Conservation (phyloP, 208 protist species). For the Endotrypanum monterogeii region DNA sequence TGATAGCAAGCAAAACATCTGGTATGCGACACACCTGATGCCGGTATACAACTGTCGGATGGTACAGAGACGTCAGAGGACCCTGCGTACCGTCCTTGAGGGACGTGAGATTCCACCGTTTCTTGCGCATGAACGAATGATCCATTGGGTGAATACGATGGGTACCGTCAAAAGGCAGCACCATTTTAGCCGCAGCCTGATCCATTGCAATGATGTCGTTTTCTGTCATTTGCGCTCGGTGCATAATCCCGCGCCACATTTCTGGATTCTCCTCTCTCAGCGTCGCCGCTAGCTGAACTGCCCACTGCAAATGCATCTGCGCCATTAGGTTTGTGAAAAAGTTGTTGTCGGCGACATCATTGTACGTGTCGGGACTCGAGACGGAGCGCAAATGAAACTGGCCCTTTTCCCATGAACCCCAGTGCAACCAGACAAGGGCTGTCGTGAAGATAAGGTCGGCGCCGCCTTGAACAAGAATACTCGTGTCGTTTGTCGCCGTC, state of each 20-base stretch:
- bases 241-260: conserved; percentile 68
- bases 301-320: conserved; percentile 84
- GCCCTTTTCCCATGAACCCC: conserved; percentile 84
- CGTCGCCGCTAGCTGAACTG: conserved; percentile 58
- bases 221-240: conserved; percentile 65
- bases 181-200: conserved; percentile 70
- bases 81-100: conserved; percentile 40
- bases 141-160: conserved; percentile 86
- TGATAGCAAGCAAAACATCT: conserved; percentile 82
- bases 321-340: conserved; percentile 93
- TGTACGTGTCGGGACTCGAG: conserved; percentile 87
- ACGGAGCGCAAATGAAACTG: conserved; percentile 86
- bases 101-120: conserved; percentile 77
- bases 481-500: conserved; percentile 75
- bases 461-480: conserved; percentile 73
- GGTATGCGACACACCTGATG: conserved; percentile 85
- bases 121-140: conserved; percentile 87
- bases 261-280: conserved; percentile 57
- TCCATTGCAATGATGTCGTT: conserved; percentile 79
- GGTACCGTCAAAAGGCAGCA: conserved; percentile 76
- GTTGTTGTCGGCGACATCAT: conserved; percentile 86
- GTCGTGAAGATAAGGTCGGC: conserved; percentile 85
- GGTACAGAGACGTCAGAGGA: conserved; percentile 64
- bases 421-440: conserved; percentile 84
- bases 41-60: conserved; percentile 85